phyloP scores from a whole-genome alignment of 352 stramenopile species.

The Pythium phragmiticola region DNA sequence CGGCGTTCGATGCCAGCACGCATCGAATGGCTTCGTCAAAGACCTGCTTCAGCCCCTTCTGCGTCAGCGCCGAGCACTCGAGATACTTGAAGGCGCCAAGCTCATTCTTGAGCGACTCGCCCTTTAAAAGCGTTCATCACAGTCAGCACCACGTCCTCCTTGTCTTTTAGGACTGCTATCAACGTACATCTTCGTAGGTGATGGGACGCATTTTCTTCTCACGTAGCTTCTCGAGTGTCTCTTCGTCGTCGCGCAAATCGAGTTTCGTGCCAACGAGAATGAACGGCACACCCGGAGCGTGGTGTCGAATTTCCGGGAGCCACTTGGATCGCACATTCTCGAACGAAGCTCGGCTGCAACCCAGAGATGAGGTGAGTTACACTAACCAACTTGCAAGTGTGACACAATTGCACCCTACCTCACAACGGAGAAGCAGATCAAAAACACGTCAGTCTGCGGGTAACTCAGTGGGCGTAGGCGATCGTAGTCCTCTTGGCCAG shows the following conservation, averaged over 20 bases:
- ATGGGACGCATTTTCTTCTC: slow-evolving; percentile 85
- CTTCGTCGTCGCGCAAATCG: slow-evolving; percentile 89
- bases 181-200: slow-evolving; percentile 61
- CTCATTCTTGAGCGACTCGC: slow-evolving; percentile 86
- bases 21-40: slow-evolving; percentile 93
- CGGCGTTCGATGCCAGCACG: slow-evolving; percentile 77
- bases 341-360: slow-evolving; percentile 85
- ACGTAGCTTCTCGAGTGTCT: slow-evolving; percentile 86
- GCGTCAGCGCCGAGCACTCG: slow-evolving; percentile 92
- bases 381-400: neutral
- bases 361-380: neutral
- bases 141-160: neutral
- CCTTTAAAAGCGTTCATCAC: slow-evolving; percentile 32
- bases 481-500: slow-evolving; percentile 97
- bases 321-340: slow-evolving; percentile 96
- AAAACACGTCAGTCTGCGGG: slow-evolving; percentile 95
- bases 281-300: slow-evolving; percentile 90
- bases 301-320: slow-evolving; percentile 88
- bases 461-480: slow-evolving; percentile 94
- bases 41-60: slow-evolving; percentile 93
- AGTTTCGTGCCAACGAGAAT: slow-evolving; percentile 96
- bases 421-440: slow-evolving; percentile 96
- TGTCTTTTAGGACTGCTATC: neutral
- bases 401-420: slow-evolving; percentile 35
- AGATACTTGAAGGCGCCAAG: slow-evolving; percentile 91